Evolutionary conservation across 495 filamentous ascomycete species (phyloP).

Genomic region (Echria macrotheca): DNA sequence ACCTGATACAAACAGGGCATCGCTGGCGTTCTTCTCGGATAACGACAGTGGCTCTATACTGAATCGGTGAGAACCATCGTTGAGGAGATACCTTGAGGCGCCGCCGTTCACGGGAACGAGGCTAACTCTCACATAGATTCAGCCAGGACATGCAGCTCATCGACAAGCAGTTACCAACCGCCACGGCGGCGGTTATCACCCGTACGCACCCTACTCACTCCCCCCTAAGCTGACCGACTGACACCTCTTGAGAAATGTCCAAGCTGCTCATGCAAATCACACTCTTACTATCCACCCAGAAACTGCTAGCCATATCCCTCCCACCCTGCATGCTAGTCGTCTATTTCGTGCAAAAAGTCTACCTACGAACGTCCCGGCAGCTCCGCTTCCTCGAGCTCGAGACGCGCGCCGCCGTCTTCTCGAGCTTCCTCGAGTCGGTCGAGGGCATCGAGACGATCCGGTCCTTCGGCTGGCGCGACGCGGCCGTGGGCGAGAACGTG

Average conservation of each 20-base stretch:
- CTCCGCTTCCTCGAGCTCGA: conserved; percentile 59
- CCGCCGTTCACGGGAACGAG: too few species aligned
- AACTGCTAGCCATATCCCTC: conserved; percentile 35
- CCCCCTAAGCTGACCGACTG: too few species aligned
- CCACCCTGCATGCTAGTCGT: conserved; percentile 27
- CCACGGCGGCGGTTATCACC: conserved; percentile 14
- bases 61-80: conserved; percentile 23
- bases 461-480: conserved; percentile 38
- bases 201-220: too few species aligned
- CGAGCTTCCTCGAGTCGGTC: conserved; percentile 51
- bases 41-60: conserved; percentile 24
- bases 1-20: conserved; percentile 12
- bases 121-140: too few species aligned
- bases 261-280: conserved; percentile 28
- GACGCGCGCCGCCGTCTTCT: conserved; percentile 54
- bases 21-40: conserved; percentile 21
- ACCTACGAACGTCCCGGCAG: conserved; percentile 60
- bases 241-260: conserved; percentile 26
- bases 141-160: conserved; percentile 58
- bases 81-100: too few species aligned
- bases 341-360: conserved; percentile 54
- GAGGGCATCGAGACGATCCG: conserved; percentile 41
- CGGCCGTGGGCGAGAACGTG: conserved; percentile 19
- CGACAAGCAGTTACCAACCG: conserved; percentile 44
- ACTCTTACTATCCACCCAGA: conserved; percentile 41